These are phyloP conservation scores for Metarhizium brunneum DNA, from an alignment of 2,329 filamentous ascomycete species.

Conservation along the genomic window DNA sequence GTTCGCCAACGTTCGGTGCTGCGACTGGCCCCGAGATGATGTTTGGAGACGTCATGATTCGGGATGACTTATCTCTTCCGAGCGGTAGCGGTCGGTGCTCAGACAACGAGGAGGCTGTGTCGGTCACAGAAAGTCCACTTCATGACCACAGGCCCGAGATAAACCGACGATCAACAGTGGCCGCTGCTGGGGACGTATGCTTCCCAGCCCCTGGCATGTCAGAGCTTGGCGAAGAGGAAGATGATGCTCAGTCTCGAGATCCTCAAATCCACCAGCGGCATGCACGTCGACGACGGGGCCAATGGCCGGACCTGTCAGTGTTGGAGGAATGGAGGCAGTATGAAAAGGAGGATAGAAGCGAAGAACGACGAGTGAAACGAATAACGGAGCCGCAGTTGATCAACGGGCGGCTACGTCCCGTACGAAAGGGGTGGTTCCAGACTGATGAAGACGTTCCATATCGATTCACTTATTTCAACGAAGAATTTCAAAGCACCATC, in stretches of 20 bases:
- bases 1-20: conserved; percentile 45
- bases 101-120: conserved; percentile 22
- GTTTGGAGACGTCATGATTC: conserved; percentile 62
- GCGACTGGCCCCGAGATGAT: conserved; percentile 42
- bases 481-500: conserved; percentile 90
- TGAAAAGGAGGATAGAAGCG: conserved; percentile 76
- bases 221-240: conserved; percentile 60
- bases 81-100: conserved; percentile 19
- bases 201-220: conserved; percentile 69
- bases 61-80: conserved; percentile 47
- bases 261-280: conserved; percentile 23
- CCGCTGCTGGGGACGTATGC: conserved; percentile 82
- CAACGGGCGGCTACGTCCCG: conserved; percentile 76
- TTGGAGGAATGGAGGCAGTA: conserved; percentile 84
- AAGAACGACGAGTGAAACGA: conserved; percentile 77
- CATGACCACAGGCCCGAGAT: conserved; percentile 20
- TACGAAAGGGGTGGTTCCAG: conserved; percentile 72
- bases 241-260: conserved; percentile 50
- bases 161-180: conserved; percentile 42
- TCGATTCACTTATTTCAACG: conserved; percentile 97
- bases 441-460: conserved; percentile 86
- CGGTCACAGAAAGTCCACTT: conserved; percentile 16
- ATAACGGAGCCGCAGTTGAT: conserved; percentile 91
- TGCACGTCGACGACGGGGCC: conserved; percentile 52
- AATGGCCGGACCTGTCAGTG: conserved; percentile 79